phyloP scores from a whole-genome alignment of 2,329 filamentous ascomycete species.

The Chalaropsis thielavioides region DNA sequence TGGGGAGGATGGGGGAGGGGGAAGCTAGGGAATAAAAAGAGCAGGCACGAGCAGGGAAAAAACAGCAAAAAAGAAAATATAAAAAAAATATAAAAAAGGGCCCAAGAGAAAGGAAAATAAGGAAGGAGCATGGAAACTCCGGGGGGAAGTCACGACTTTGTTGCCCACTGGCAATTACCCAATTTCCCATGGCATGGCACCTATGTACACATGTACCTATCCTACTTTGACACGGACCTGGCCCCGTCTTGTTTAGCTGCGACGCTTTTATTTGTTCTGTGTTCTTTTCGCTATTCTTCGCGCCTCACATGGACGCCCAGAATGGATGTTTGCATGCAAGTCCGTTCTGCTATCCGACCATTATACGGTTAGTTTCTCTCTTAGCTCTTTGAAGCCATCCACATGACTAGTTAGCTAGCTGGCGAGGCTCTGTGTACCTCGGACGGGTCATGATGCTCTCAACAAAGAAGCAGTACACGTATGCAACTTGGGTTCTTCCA shows the following conservation, averaged over 20 bases:
- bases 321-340: background rate
- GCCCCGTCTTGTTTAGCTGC: background rate
- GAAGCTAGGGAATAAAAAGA: constrained; percentile 7
- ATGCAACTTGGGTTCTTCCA: background rate
- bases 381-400: background rate
- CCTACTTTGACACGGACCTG: background rate
- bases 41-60: background rate
- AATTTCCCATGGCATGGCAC: background rate
- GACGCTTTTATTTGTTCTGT: background rate
- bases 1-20: background rate
- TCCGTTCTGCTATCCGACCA: background rate
- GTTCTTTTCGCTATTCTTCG: background rate
- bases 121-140: background rate
- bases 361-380: no score
- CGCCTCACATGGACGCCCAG: background rate
- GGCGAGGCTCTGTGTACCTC: background rate
- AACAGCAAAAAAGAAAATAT: background rate
- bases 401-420: background rate
- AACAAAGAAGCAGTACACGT: background rate
- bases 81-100: background rate
- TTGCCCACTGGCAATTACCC: background rate
- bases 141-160: constrained; percentile 1
- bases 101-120: background rate
- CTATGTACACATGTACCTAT: background rate
- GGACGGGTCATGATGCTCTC: background rate